phyloP scores from a whole-genome alignment of 345 rosid genomes.

The Heritiera littoralis region DNA sequence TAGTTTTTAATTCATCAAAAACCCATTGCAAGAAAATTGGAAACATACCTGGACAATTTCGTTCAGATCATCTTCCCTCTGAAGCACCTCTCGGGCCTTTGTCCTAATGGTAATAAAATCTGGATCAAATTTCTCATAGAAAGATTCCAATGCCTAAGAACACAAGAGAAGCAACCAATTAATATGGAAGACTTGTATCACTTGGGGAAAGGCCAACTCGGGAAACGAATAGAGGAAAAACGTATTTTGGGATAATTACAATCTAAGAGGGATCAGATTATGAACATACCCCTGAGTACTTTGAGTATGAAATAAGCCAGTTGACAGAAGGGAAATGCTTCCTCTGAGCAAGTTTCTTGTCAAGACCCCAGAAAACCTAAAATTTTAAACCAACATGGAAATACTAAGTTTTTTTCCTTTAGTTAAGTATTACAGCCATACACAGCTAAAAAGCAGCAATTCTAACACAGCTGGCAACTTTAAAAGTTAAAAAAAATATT shows the following conservation, averaged over 20 bases:
- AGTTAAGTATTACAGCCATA: not conserved
- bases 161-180: slow-evolving; percentile 19
- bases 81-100: slow-evolving; percentile 97
- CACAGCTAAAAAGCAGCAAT: not conserved
- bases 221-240: not conserved
- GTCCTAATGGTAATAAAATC: slow-evolving; percentile 99
- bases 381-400: slow-evolving; percentile 14
- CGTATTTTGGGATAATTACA: not conserved
- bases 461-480: not conserved
- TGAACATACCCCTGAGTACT: slow-evolving; percentile 78
- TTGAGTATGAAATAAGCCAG: slow-evolving; percentile 99
- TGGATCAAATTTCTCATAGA: slow-evolving; percentile 95
- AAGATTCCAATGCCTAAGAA: slow-evolving; percentile 87
- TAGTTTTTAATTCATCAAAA: not conserved
- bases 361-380: slow-evolving; percentile 99
- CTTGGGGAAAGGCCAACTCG: not conserved
- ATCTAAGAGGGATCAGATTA: slow-evolving; percentile 4
- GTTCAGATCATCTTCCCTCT: slow-evolving; percentile 98
- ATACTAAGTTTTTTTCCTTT: not conserved
- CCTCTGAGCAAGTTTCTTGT: slow-evolving; percentile 99
- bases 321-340: slow-evolving; percentile 99
- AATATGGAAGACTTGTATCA: not conserved
- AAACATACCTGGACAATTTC: slow-evolving; percentile 95
- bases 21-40: not conserved
- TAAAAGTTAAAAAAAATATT: not conserved